Conservation (phyloP, 2,329 filamentous ascomycete species). For the Trichoderma hamatum region DNA sequence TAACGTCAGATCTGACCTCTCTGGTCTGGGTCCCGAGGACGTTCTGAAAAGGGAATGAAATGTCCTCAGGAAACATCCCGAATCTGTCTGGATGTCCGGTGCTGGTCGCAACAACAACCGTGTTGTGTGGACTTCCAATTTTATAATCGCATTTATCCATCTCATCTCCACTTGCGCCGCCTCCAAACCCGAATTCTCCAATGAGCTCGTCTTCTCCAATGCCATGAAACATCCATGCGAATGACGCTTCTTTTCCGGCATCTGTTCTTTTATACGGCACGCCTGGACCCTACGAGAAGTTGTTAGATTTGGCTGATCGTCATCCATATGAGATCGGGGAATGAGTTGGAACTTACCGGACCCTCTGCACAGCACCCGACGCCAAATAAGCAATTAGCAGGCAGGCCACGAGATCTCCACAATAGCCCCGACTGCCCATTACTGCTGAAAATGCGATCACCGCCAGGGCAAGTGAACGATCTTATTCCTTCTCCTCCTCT, state of each 20-base stretch:
- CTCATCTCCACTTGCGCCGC: constrained; percentile 1
- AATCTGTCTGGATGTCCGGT: background rate
- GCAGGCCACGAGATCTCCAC: background rate
- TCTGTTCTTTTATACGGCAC: background rate
- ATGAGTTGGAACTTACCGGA: background rate
- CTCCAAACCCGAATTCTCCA: constrained; percentile 2
- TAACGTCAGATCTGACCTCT: background rate
- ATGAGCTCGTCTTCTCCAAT: constrained; percentile 1
- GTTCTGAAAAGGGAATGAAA: background rate
- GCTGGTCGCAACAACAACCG: background rate
- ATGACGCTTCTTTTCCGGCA: background rate
- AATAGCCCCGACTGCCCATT: background rate
- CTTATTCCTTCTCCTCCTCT: background rate
- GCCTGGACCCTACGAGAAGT: background rate
- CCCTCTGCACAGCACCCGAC: background rate
- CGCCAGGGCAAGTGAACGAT: background rate
- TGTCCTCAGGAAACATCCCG: background rate
- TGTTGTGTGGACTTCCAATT: background rate
- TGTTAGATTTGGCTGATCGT: background rate
- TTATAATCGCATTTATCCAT: constrained; percentile 10
- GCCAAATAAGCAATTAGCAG: background rate
- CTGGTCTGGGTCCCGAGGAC: background rate
- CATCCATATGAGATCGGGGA: background rate
- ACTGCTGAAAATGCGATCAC: constrained; percentile 2
- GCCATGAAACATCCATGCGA: constrained; percentile 2